Evolutionary conservation across 1,284 basidiomycete genomes (phyloP), one percentile per base, ranked within the genome.

Genomic region (Microbotryomycetes sp.): DNA sequence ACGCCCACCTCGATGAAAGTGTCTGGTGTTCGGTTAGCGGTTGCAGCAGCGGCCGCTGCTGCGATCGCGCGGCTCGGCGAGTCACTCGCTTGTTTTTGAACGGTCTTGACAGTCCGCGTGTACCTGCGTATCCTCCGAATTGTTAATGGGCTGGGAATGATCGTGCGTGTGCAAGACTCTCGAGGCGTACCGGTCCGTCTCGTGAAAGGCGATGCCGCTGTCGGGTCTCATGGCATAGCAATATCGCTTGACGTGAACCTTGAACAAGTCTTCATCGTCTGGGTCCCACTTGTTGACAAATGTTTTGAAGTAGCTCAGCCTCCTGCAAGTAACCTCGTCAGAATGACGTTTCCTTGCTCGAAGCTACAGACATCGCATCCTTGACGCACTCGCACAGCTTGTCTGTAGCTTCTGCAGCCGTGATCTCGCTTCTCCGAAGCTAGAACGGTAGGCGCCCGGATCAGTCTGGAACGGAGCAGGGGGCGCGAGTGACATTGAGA

Each of bases 181-280:
- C 41, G 29, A 9, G 4, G 28, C 31, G 9, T 91, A 91, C 27
- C 89, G 82, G 30, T 86, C 86, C 0, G 89, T 91, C 74, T 89
- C 87, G 15, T 88, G 85, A 67, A 91, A 89, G 75, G 91, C 88
- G 68, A 91, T 88, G 59, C 81, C 85, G 54, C 87, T 86, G n/a
- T 81, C 80, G 35, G 88, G 86, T 66, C 86, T 79, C 74, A 89
- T 89, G 45, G 91, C 81, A 73, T 89, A 86, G 71, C 89, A 84
- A 76, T 91, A 91, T 48, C 88, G 87, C 52, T 85, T 88, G 51
- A 86, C 86, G 75, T 91, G 89, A 57, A 86, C 88, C 72, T 61
- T 67, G 41, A 64, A 58, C 18, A 56, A n/a, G 27, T 45, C 41
- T 21, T 45, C 27, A 16, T 57, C 60, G 23, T 57, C 60, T 53